A percentile compares a stretch with the other conserved stretches of the same genome.
Conservation (phyloP, 1,284 basidiomycete genomes). For the Mycocalia duriaeana region DNA sequence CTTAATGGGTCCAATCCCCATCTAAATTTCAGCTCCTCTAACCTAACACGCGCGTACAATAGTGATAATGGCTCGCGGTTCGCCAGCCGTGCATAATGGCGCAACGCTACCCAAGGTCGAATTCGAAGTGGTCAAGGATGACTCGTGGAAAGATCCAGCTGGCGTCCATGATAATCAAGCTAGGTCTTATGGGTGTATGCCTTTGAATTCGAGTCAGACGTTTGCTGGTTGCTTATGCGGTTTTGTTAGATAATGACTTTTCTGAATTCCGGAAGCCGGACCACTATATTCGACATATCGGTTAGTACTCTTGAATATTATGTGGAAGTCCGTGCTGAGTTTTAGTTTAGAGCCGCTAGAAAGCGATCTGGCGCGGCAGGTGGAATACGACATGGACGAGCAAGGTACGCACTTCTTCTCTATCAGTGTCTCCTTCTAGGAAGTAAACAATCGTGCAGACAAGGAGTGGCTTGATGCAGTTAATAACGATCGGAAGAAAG, state of each 20-base stretch:
- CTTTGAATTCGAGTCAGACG: not conserved
- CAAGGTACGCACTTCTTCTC: slow-evolving; percentile 70
- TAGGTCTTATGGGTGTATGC: slow-evolving; percentile 58
- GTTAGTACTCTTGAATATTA: slow-evolving; percentile 35
- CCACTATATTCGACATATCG: slow-evolving; percentile 87
- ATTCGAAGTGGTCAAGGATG: slow-evolving; percentile 57
- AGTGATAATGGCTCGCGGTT: slow-evolving; percentile 30
- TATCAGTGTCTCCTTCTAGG: not conserved
- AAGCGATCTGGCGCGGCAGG: slow-evolving; percentile 85
- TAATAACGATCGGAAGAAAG: slow-evolving; percentile 80
- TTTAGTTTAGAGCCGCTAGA: slow-evolving; percentile 83
- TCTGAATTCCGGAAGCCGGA: slow-evolving; percentile 75
- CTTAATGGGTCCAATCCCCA: too few relatives aligned
- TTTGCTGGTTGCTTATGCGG: slow-evolving; percentile 4
- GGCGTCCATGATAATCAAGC: slow-evolving; percentile 52
- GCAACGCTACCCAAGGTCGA: slow-evolving; percentile 62
- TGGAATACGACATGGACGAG: slow-evolving; percentile 99
- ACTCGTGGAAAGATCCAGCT: slow-evolving; percentile 46
- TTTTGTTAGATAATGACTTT: slow-evolving; percentile 86
- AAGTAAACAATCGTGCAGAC: slow-evolving; percentile 44
- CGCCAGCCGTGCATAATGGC: slow-evolving; percentile 20
- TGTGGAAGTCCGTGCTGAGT: slow-evolving; percentile 4
- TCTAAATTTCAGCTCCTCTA: too few relatives aligned
- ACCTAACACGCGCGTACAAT: too few relatives aligned
- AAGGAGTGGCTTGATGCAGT: slow-evolving; percentile 91